A percentile compares a stretch with the other conserved stretches of the same genome.
These are phyloP conservation scores for Hypoxylon sp. DNA, from an alignment of 2,329 filamentous ascomycete species.

Conservation along the genomic window DNA sequence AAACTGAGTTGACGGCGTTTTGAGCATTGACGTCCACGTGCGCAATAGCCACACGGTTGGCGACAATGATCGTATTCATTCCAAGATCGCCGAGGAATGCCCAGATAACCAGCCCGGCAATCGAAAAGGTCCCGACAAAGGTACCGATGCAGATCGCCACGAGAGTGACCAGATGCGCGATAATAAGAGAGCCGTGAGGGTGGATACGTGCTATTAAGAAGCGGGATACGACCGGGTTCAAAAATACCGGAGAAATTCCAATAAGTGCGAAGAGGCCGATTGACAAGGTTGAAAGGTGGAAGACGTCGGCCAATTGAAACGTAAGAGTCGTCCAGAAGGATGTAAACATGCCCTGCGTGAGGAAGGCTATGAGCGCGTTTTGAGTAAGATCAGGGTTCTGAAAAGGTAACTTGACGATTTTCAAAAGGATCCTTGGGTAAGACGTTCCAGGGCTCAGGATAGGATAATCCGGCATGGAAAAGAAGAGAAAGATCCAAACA, in stretches of 20 bases:
- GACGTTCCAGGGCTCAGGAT: constrained; percentile 75
- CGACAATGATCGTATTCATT: constrained; percentile 50
- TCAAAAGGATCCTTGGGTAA: constrained; percentile 74
- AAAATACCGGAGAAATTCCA: constrained; percentile 47
- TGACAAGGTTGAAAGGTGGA: constrained; percentile 45
- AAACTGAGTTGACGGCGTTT: constrained; percentile 54
- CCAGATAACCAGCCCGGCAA: constrained; percentile 51
- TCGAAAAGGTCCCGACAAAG: constrained; percentile 51
- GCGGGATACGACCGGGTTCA: constrained; percentile 47
- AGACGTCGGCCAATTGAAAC: constrained; percentile 47
- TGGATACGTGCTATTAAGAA: constrained; percentile 45
- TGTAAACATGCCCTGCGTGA: constrained; percentile 64
- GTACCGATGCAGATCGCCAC: constrained; percentile 45
- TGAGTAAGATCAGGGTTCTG: constrained; percentile 77
- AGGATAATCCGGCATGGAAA: constrained; percentile 85
- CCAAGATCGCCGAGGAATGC: constrained; percentile 51
- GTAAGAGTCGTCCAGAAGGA: constrained; percentile 62
- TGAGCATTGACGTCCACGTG: constrained; percentile 49
- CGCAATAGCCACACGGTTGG: constrained; percentile 50
- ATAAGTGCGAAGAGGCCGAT: constrained; percentile 49
- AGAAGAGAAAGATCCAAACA: constrained; percentile 73
- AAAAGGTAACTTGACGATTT: constrained; percentile 72
- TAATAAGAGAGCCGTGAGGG: constrained; percentile 43
- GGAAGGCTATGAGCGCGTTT: constrained; percentile 74
- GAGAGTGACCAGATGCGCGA: constrained; percentile 40